phyloP scores from a whole-genome alignment of 2,329 filamentous ascomycete species.

The Cladosporium sp. region DNA sequence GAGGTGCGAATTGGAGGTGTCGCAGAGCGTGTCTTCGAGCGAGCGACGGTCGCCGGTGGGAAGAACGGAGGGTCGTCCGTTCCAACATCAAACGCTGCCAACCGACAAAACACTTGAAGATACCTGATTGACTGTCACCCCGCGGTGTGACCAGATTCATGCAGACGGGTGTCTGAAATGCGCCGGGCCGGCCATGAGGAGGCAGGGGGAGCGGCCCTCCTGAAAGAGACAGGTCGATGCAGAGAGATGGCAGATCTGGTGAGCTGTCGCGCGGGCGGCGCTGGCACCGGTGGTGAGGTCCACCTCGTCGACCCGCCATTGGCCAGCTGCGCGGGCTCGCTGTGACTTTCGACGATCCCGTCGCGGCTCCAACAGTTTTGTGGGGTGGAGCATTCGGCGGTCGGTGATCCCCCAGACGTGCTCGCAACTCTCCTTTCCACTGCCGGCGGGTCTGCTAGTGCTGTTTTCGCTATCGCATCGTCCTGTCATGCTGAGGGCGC shows the following conservation, averaged over 20 bases:
- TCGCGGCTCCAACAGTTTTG: neutral
- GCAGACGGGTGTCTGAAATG: constrained; percentile 7
- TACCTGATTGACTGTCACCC: neutral
- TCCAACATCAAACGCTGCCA: too few species aligned
- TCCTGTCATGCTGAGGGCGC: neutral
- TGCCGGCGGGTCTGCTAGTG: constrained; percentile 6
- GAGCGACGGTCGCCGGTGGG: too few species aligned
- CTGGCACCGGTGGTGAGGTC: neutral
- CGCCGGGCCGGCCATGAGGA: constrained; percentile 4
- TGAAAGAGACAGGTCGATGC: neutral
- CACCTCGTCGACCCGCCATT: constrained; percentile 1
- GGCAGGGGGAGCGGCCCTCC: neutral
- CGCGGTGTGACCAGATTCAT: constrained; percentile 4
- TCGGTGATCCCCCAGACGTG: neutral
- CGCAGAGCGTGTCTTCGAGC: neutral
- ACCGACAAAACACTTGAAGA: constrained; percentile 8
- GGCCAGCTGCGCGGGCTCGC: neutral
- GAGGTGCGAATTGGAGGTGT: neutral
- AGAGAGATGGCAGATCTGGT: neutral
- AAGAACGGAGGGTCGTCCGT: too few species aligned
- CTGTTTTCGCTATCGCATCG: too few species aligned
- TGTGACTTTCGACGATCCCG: too few species aligned
- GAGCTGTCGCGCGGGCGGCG: neutral
- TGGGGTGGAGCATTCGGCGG: neutral
- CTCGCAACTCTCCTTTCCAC: neutral